A percentile compares a stretch with the other conserved stretches of the same genome.
These are phyloP conservation scores for Corymbia maculata DNA, from an alignment of 345 rosid genomes.

Conservation along the genomic window DNA sequence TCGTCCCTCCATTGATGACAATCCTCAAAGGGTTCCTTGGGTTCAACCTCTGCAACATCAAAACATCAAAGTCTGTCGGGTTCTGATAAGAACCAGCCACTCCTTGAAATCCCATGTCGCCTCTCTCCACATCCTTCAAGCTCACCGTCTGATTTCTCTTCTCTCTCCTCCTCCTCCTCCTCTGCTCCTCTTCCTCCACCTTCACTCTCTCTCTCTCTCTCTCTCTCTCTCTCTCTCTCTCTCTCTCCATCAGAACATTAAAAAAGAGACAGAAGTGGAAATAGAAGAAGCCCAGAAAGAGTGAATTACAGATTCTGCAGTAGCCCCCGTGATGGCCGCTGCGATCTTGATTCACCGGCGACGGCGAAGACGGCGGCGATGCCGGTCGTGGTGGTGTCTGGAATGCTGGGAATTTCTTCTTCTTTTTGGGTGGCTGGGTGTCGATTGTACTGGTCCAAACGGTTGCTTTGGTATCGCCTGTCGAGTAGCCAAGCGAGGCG, in stretches of 20 bases:
- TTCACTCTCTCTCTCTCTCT: too few relatives aligned
- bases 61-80: conserved; percentile 14
- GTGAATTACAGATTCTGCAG: background rate
- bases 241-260: background rate
- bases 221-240: too few relatives aligned
- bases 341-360: conserved; percentile 13
- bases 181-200: background rate
- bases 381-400: background rate
- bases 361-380: conserved; percentile 2
- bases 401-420: background rate
- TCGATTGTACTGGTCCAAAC: background rate
- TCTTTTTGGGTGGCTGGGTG: background rate
- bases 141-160: background rate
- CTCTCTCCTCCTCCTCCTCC: background rate
- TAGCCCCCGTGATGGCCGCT: background rate
- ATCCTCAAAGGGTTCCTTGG: conserved; percentile 80
- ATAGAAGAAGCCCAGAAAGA: background rate
- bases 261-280: background rate
- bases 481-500: too few relatives aligned
- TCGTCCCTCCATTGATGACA: conserved; percentile 33
- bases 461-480: background rate
- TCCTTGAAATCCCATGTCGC: conserved; percentile 17
- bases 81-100: background rate
- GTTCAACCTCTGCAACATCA: conserved; percentile 65
- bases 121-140: conserved; percentile 39